Conservation (phyloP, 352 stramenopile species). For the Phytophthora capsici region DNA sequence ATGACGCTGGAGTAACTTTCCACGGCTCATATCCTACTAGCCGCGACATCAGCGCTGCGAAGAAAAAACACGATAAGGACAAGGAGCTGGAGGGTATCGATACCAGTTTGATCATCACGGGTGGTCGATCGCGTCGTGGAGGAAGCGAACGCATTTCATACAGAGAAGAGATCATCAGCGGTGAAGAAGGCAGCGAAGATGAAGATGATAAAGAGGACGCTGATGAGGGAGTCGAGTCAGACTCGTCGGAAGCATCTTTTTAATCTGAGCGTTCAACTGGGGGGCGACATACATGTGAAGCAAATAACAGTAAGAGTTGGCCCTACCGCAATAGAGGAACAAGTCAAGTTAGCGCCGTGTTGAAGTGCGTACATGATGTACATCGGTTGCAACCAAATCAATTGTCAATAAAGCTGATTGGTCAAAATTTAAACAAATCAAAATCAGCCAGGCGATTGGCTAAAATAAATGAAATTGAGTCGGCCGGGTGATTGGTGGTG, state of each 20-base stretch:
- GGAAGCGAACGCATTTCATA: constrained; percentile 36
- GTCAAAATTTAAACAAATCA: constrained; percentile 9
- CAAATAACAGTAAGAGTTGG: constrained; percentile 5
- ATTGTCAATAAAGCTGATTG: too few relatives aligned
- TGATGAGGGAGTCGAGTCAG: constrained; percentile 25
- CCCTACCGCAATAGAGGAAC: constrained; percentile 19
- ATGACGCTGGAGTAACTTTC: constrained; percentile 57
- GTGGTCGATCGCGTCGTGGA: constrained; percentile 40
- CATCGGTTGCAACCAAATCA: too few relatives aligned
- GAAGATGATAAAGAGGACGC: constrained; percentile 29
- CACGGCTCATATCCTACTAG: constrained; percentile 64
- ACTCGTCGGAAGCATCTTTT: constrained; percentile 52
- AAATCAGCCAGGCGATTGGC: not conserved
- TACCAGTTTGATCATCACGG: constrained; percentile 75
- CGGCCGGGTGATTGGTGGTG: constrained; percentile 65
- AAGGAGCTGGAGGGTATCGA: constrained; percentile 87
- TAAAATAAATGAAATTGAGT: constrained; percentile 22
- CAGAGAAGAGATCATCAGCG: constrained; percentile 41
- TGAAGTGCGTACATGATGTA: too few relatives aligned
- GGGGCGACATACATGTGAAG: constrained; percentile 12
- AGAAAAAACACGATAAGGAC: constrained; percentile 71
- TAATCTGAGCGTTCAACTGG: constrained; percentile 9
- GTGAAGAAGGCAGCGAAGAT: constrained; percentile 44
- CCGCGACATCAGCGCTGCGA: constrained; percentile 68
- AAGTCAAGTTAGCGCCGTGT: too few relatives aligned